Percentiles rank a stretch among this genome's conserved stretches.
phyloP scores from a whole-genome alignment of 2,329 filamentous ascomycete genomes.

The Fusarium torreyae region DNA sequence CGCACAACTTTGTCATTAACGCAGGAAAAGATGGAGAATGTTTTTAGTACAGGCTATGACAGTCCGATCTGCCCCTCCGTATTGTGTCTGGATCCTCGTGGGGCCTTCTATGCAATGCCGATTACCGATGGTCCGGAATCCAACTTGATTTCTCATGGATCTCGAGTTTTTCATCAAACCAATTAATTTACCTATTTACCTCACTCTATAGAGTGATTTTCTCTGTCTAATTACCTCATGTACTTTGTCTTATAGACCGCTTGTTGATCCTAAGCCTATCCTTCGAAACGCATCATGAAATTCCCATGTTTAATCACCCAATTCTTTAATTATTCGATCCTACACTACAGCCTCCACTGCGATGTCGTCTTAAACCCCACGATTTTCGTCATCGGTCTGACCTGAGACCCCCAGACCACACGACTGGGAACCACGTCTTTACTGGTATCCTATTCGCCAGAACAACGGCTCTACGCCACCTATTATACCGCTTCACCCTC shows the following conservation, averaged over 20 bases:
- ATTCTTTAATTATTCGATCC: constrained; percentile 12
- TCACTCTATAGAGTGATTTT: background rate
- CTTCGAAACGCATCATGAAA: background rate
- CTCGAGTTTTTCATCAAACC: constrained; percentile 18
- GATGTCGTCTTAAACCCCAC: constrained; percentile 49
- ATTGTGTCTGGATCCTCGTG: constrained; percentile 8
- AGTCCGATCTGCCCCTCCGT: constrained; percentile 31
- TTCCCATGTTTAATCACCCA: constrained; percentile 5
- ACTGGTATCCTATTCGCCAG: constrained; percentile 35
- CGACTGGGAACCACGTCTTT: constrained; percentile 19
- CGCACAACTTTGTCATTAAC: constrained; percentile 30
- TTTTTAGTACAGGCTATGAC: constrained; percentile 20
- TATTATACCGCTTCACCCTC: constrained; percentile 14
- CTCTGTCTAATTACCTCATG: background rate
- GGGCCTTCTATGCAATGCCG: constrained; percentile 20
- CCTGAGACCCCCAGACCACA: constrained; percentile 33
- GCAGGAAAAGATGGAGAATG: constrained; percentile 33
- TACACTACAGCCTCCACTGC: background rate
- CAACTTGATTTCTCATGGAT: constrained; percentile 4
- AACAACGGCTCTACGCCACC: constrained; percentile 14
- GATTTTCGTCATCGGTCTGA: constrained; percentile 48
- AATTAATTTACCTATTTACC: background rate
- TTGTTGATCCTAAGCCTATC: background rate
- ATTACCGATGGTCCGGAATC: constrained; percentile 34
- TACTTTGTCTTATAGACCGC: background rate